Evolutionary conservation across 768 basidiomycete genomes (phyloP), one percentile per base, ranked within the genome.

Genomic region (Amanita polypyramis): DNA sequence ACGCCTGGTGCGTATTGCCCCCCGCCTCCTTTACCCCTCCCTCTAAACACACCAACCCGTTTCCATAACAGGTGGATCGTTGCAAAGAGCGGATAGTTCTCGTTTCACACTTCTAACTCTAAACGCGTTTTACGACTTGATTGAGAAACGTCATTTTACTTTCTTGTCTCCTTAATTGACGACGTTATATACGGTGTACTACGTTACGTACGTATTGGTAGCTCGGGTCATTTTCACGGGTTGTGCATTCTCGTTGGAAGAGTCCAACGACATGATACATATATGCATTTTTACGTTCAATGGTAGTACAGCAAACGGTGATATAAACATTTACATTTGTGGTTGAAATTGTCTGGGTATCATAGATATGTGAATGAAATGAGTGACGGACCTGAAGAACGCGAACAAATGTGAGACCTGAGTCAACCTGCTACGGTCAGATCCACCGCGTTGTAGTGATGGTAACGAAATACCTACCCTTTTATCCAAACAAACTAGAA

Each of bases 1-100:
- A 74, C 52, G 68, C 70, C 27, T 72, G 67, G 70, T 70, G 51
- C 51, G 53, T 53, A 20, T 20, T 15, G 9, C 36, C 23, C 12
- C 20, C 23, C 23, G 10, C 14, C 2, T 36, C 4, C 35, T 15
- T 44, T 4, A 6, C 12, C 5, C 36, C 17, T 1, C n/a, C 14
- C 7, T 10, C 20, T 48, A 27, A 40, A 27, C 4, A 27, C 25
- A 27, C 3, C 10, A 17, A 11, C 8, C 29, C 21, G 1, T 32
- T 30, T 32, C 23, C 4, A 29, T 4, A 27, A 27, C 8, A 48
- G 47, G 47, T 48, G 38, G 38, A 29, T 48, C 21, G 34, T 48
- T 34, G 19, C 38, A n/a, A 48, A 29, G 39, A 38, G 35, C 45
- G 14, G 21, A 27, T 19, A 23, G n/a, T n/a, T 17, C 8, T 23